phyloP scores from a whole-genome alignment of 2,329 filamentous ascomycete genomes.

The Penicillium hesseltinei region DNA sequence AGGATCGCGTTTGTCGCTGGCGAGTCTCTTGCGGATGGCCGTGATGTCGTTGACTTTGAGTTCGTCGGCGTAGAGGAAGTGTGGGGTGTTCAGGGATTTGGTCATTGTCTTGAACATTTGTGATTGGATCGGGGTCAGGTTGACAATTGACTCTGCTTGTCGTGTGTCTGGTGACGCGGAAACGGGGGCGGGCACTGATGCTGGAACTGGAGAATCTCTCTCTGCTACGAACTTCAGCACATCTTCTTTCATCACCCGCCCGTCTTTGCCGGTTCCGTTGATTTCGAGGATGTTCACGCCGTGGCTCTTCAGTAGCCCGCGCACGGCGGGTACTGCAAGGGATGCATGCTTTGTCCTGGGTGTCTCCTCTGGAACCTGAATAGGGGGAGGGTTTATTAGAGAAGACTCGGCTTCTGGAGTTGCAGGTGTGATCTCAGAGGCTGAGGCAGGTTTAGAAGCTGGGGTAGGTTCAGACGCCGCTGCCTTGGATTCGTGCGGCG shows the following conservation, averaged over 20 bases:
- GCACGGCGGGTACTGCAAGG: conserved; percentile 87
- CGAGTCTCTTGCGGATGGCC: conserved; percentile 70
- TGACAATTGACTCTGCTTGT: conserved; percentile 66
- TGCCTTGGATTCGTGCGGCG: conserved; percentile 26
- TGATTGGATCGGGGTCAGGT: conserved; percentile 74
- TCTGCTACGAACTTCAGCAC: conserved; percentile 64
- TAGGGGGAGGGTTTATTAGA: conserved; percentile 5
- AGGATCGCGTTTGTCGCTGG: conserved; percentile 53
- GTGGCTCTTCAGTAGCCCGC: conserved; percentile 79
- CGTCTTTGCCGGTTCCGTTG: conserved; percentile 82
- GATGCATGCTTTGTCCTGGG: conserved; percentile 62
- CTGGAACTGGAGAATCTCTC: conserved; percentile 35
- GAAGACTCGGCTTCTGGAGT: conserved; percentile 20
- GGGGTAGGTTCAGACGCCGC: conserved; percentile 25
- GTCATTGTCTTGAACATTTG: conserved; percentile 99
- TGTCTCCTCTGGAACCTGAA: conserved; percentile 7
- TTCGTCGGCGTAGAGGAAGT: conserved; percentile 93
- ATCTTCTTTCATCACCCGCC: conserved; percentile 89
- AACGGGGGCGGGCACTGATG: conserved; percentile 34
- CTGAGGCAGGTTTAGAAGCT: conserved; percentile 16
- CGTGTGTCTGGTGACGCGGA: conserved; percentile 39
- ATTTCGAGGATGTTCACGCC: conserved; percentile 76
- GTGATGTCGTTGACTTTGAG: conserved; percentile 76
- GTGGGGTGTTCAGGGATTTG: conserved; percentile 81
- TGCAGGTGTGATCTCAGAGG: conserved; percentile 11